Conservation (phyloP, 2,329 filamentous ascomycete species). For the Trichoderma atrobrunneum region DNA sequence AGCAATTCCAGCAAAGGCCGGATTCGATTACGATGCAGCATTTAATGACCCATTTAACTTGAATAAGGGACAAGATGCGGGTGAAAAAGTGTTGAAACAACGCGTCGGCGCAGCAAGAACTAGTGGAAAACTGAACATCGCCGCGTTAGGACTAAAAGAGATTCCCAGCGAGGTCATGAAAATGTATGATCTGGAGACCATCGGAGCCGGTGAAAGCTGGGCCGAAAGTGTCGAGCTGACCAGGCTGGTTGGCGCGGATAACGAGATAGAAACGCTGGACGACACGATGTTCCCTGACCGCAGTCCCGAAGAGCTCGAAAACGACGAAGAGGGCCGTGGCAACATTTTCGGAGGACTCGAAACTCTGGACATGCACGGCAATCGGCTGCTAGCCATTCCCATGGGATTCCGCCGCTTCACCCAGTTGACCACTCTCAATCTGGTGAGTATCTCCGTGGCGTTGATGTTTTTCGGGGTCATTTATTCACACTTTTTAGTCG, state of each 20-base stretch:
- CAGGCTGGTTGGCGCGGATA: conserved; percentile 82
- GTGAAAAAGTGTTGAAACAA: conserved; percentile 67
- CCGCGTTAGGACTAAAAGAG: conserved; percentile 73
- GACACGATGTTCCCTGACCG: conserved; percentile 78
- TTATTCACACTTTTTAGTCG: conserved; percentile 50
- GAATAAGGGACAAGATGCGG: conserved; percentile 52
- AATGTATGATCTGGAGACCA: conserved; percentile 81
- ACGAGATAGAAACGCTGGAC: conserved; percentile 73
- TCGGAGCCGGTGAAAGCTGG: conserved; percentile 69
- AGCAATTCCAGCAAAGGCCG: conserved; percentile 45
- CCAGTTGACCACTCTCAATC: conserved; percentile 74
- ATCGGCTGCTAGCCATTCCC: conserved; percentile 69
- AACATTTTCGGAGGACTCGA: conserved; percentile 82
- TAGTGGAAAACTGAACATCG: conserved; percentile 83
- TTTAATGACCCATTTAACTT: conserved; percentile 70
- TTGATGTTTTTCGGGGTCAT: neutral
- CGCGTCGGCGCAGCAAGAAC: conserved; percentile 70
- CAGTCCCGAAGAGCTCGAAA: conserved; percentile 52
- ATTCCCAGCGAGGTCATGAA: conserved; percentile 80
- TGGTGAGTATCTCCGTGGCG: conserved; percentile 52
- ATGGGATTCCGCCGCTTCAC: conserved; percentile 70
- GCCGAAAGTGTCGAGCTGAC: conserved; percentile 87
- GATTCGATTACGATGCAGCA: conserved; percentile 49
- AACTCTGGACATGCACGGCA: conserved; percentile 81
- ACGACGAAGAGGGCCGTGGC: conserved; percentile 64